Evolutionary conservation across 192 early-diverging fungal species (phyloP).

Genomic region (Umbelopsis ramanniana): DNA sequence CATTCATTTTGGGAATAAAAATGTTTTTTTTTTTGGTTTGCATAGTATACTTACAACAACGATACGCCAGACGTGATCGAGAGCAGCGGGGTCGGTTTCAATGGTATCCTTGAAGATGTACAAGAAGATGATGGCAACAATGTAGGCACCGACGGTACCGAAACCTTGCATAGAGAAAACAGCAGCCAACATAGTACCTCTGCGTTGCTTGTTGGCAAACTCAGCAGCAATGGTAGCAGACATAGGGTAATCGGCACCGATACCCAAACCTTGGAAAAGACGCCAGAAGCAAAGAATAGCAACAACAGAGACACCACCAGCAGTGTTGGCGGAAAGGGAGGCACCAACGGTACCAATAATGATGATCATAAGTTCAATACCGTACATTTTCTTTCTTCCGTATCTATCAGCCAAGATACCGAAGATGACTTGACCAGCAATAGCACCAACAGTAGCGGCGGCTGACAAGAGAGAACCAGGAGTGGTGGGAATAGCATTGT

Average conservation of each 20-base stretch:
- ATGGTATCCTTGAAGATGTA: constrained; percentile 66
- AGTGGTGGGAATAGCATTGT: constrained; percentile 45
- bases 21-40: too few species aligned
- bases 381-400: constrained; percentile 86
- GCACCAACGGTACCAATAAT: constrained; percentile 81
- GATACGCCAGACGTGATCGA: constrained; percentile 89
- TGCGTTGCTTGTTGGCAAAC: constrained; percentile 74
- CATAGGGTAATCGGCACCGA: constrained; percentile 86
- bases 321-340: constrained; percentile 62
- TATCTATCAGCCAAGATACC: constrained; percentile 76
- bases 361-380: constrained; percentile 84
- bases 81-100: constrained; percentile 52
- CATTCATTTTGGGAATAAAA: background rate
- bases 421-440: constrained; percentile 87
- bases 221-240: constrained; percentile 91
- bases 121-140: constrained; percentile 69
- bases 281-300: constrained; percentile 71
- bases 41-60: constrained; percentile 56
- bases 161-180: constrained; percentile 92
- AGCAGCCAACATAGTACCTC: constrained; percentile 80
- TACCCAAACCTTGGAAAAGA: constrained; percentile 76
- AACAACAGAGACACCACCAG: constrained; percentile 42
- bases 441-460: constrained; percentile 82
- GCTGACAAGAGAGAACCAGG: constrained; percentile 78
- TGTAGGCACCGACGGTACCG: constrained; percentile 73